phyloP scores from a whole-genome alignment of 2,329 filamentous ascomycete genomes.

The Aureobasidium sp. region DNA sequence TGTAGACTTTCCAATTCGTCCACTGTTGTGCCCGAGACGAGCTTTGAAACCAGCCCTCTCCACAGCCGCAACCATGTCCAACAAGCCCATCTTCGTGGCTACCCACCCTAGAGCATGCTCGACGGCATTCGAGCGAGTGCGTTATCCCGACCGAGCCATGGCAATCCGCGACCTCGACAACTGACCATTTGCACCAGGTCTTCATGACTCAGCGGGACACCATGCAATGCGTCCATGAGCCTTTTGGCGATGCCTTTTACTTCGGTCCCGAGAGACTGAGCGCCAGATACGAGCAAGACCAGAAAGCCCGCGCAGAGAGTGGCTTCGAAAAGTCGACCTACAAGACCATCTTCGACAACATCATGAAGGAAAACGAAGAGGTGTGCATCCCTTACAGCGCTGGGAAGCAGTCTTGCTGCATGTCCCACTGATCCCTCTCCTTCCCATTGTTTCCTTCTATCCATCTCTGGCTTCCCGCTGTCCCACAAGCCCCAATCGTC shows the following conservation, averaged over 20 bases:
- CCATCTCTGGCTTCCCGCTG: not conserved
- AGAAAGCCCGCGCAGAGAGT: conserved; percentile 44
- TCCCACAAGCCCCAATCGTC: not conserved
- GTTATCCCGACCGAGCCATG: conserved; percentile 22
- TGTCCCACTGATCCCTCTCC: conserved; percentile 2
- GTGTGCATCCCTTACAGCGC: conserved; percentile 43
- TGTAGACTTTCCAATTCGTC: conserved; percentile 11
- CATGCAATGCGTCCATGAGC: conserved; percentile 82
- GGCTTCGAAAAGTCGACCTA: conserved; percentile 65
- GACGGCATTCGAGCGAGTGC: conserved; percentile 90
- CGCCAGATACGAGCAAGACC: conserved; percentile 67
- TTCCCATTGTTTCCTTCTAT: not conserved
- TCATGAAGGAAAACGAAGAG: conserved; percentile 65
- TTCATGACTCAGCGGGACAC: conserved; percentile 89
- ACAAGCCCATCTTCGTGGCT: conserved; percentile 79
- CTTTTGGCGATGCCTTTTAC: conserved; percentile 95
- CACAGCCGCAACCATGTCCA: conserved; percentile 48
- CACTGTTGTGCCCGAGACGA: not conserved
- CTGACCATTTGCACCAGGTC: conserved; percentile 49
- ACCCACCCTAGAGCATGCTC: conserved; percentile 94
- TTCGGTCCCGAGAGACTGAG: conserved; percentile 85
- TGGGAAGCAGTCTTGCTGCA: conserved; percentile 15
- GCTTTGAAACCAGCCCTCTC: not conserved
- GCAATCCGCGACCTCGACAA: not conserved
- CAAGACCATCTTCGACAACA: conserved; percentile 65